phyloP scores from a whole-genome alignment of 352 stramenopile genomes.

The Phytophthora sojae region DNA sequence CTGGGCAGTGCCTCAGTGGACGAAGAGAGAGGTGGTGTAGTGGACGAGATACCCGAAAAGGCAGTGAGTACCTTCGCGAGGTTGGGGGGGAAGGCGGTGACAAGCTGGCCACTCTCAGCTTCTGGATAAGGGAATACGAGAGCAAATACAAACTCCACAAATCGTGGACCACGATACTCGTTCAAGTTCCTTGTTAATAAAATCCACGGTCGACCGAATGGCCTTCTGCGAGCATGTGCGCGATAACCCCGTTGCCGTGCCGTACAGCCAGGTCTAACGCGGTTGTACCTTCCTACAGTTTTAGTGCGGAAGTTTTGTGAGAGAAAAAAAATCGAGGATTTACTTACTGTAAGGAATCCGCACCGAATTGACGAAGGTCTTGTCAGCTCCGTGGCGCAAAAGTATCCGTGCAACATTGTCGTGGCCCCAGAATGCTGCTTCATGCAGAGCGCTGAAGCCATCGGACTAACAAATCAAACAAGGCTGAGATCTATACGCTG shows the following conservation, averaged over 20 bases:
- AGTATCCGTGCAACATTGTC: conserved; percentile 70
- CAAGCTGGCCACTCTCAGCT: too few species aligned
- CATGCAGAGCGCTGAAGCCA: conserved; percentile 73
- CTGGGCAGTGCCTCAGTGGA: too few species aligned
- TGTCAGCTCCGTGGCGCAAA: conserved; percentile 61
- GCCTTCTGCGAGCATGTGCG: conserved; percentile 66
- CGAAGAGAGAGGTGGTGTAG: too few species aligned
- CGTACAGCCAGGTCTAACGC: conserved; percentile 72
- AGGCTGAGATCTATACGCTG: not conserved
- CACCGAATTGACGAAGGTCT: conserved; percentile 64
- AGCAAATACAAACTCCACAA: too few species aligned
- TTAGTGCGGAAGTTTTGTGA: conserved; percentile 15
- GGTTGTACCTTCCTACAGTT: conserved; percentile 57
- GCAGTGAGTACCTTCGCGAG: too few species aligned
- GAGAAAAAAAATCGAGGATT: not conserved
- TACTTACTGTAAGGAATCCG: not conserved
- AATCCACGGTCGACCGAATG: conserved; percentile 64
- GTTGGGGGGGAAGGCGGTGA: too few species aligned
- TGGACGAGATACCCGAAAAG: too few species aligned
- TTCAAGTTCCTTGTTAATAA: conserved; percentile 43
- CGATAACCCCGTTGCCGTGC: conserved; percentile 67
- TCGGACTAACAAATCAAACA: conserved; percentile 50
- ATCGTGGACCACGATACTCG: too few species aligned
- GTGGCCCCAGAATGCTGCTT: conserved; percentile 68
- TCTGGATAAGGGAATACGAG: too few species aligned